phyloP scores from a whole-genome alignment of 129 eudicot genomes.

The Artemisia annua region DNA sequence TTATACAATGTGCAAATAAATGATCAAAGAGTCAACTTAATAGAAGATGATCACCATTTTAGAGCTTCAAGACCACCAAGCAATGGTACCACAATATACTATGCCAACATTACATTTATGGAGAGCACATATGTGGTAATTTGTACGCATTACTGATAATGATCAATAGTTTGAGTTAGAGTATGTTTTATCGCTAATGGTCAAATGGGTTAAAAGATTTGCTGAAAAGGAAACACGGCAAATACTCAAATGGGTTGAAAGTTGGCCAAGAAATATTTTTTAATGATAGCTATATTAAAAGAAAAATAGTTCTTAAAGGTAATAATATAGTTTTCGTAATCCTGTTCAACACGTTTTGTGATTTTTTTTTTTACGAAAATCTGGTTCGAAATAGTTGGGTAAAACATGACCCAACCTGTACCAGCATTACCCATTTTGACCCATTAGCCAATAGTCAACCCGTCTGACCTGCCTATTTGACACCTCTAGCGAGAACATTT shows the following conservation, averaged over 20 bases:
- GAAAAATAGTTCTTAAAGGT: too few relatives aligned
- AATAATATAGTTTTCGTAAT: background rate
- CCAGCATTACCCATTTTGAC: background rate
- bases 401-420: background rate
- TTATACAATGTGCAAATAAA: background rate
- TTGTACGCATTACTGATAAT: too few relatives aligned
- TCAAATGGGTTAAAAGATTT: background rate
- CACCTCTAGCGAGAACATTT: background rate
- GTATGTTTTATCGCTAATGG: background rate
- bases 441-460: background rate
- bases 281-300: background rate
- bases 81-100: background rate
- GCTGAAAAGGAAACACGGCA: background rate
- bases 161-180: background rate
- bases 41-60: background rate
- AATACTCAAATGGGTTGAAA: background rate
- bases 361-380: background rate
- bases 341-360: background rate
- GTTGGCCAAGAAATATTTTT: background rate
- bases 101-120: background rate
- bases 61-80: conserved; percentile 4
- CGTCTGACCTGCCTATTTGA: background rate
- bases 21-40: background rate
- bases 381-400: background rate
- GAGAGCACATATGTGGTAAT: background rate